Percentiles rank a stretch among this genome's conserved stretches.
Evolutionary conservation across 768 basidiomycete genomes (phyloP).

Genomic region (Xanthoconium stramineum): DNA sequence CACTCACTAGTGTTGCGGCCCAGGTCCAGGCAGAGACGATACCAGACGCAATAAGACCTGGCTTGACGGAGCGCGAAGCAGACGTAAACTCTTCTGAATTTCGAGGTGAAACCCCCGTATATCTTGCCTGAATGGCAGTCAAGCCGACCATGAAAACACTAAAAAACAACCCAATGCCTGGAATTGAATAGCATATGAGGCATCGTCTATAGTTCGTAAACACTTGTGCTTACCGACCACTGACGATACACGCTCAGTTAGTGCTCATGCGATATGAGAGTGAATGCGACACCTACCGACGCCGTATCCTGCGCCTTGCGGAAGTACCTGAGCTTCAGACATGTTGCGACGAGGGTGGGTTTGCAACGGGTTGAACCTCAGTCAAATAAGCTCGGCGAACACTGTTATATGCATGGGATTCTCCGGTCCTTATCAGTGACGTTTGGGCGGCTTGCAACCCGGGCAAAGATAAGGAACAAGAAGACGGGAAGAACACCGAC

Average conservation of each 20-base stretch:
- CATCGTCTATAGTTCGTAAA: background rate
- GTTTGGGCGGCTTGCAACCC: background rate
- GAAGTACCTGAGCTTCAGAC: constrained; percentile 45
- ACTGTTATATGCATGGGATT: constrained; percentile 10
- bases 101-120: constrained; percentile 76
- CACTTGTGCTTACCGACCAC: constrained; percentile 44
- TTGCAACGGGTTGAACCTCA: background rate
- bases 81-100: constrained; percentile 83
- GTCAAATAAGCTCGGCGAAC: background rate
- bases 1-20: constrained; percentile 66
- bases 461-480: constrained; percentile 15
- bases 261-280: background rate
- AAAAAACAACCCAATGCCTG: constrained; percentile 88
- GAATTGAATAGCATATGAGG: constrained; percentile 3
- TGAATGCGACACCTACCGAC: constrained; percentile 48
- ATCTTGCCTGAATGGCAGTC: constrained; percentile 79
- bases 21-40: constrained; percentile 96
- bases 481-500: background rate
- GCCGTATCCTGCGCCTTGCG: constrained; percentile 84
- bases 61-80: constrained; percentile 81
- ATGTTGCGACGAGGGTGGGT: constrained; percentile 8
- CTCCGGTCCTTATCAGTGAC: constrained; percentile 15
- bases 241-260: constrained; percentile 20
- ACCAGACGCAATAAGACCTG: constrained; percentile 88
- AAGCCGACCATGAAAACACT: constrained; percentile 75